Base-by-base conservation (phyloP, 2,329 filamentous ascomycete species). In the Fusarium metavorans region DNA sequence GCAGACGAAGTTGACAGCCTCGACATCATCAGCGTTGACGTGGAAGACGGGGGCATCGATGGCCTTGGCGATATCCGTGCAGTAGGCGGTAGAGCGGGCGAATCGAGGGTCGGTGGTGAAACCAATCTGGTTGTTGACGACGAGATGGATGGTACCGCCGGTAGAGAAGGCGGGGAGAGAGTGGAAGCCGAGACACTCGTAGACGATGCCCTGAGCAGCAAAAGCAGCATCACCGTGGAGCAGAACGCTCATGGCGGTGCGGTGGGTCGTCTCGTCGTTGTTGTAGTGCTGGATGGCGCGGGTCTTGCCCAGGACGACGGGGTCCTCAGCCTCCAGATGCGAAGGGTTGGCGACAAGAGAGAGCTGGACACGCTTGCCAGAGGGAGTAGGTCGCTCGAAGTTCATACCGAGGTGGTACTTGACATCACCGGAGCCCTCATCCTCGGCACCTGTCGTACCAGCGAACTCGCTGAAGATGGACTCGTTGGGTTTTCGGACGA, bases 321-420 rank as follows among this genome's bases (percentile, higher is more conserved):
- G 97, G 83, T 99, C 97, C 85, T 99, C 97, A 59, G 97, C 97
- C 86, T 99, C 97, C 81, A 99, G 88, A 89, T 99, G 97, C 66
- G 97, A 99, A 43, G 97, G 97, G 85, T 99, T 99, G 86, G 97
- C 97, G 70, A 99, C 97, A 60, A 99, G 91, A 72, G 97, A 99
- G 64, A 99, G 92, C 87, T 99, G 97, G n/a, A 99, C 97, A 75
- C 97, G 97, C 91, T 98, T 98, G 80, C 97, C 97, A 50, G 96
- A 98, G 68, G 97, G 97, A 11, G 97, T 99, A 64, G 97, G 97
- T 74, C 97, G 95, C 88, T 99, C 97, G 78, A 99, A 99, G 89
- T 99, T 99, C 97, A 99, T 99, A 82, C 97, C 97, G 80, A 99
- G 88, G 87, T 99, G 97, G 87, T 99, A 99, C 87, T 99, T 99